Base-by-base conservation (phyloP, 106 monocot species). In the Allium cepa region DNA sequence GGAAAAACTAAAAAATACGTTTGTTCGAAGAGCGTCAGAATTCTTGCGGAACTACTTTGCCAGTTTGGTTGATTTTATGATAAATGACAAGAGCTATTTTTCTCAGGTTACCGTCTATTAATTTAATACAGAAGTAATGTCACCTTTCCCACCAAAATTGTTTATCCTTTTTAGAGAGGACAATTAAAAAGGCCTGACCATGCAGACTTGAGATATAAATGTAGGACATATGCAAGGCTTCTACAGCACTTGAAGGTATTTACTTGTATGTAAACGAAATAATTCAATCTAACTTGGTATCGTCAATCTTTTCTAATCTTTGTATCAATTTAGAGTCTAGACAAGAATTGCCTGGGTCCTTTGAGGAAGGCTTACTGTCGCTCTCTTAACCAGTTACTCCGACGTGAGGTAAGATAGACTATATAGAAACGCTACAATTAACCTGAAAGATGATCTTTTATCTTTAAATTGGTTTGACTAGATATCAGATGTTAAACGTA, bases 181-280 rank as follows among this genome's bases (percentile, higher is more conserved):
- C 92, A 99, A 56, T 79, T 99, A 76, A 99, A 99, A 70, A 84
- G 97, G 65, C 97, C 97, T 64, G 97, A 99, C 78, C 97, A 99
- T 83, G 92, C 97, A 28, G 97, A 99, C 62, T 77, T 99, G 70
- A 89, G 97, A 66, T 99, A 92, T 60, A 99, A 90, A 71, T 99
- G 97, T 62, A 84, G 97, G 79, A 99, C 92, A 11, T 99, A 99
- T 78, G 97, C 97, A 69, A 72, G 97, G 66, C 92, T 99, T 79
- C 77, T 99, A 59, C 92, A 90, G 71, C 97, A 99, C 67, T 77
- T 99, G 60, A 99, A 99, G 92, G 97, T 99, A 72, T 10, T 18
- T 69, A 70, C 27, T 62, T 4, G 28, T 53, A 36, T 47, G 52
- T 27, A 49, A 66, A n/a, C 9, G 57, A 59, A 59, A 59, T 10